Percentiles rank a stretch among this genome's conserved stretches.
These are phyloP conservation scores for Elymus sibiricus DNA, from an alignment of 176 grass and related monocot genomes.

Conservation along the genomic window DNA sequence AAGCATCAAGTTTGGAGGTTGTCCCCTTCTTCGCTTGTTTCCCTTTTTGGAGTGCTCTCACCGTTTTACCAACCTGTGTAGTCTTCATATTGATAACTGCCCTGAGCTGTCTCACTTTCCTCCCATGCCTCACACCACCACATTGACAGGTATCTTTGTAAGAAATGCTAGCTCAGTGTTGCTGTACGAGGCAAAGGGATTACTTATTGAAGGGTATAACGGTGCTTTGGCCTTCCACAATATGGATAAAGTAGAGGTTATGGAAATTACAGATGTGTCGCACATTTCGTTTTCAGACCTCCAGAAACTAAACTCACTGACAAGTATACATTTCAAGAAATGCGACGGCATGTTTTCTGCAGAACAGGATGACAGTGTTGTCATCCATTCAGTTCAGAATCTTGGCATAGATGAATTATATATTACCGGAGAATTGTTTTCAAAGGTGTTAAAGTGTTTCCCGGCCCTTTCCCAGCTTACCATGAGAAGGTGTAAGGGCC, in stretches of 20 bases:
- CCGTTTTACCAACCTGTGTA: not conserved
- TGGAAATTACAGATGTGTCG: not conserved
- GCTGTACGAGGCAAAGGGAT: rapidly evolving
- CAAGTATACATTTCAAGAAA: not conserved
- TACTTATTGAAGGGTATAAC: rapidly evolving
- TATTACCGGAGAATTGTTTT: not conserved
- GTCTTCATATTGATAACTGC: not conserved
- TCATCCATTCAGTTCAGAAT: not conserved
- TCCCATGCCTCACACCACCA: not conserved
- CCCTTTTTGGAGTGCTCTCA: not conserved
- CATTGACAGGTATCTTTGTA: not conserved
- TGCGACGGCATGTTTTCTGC: not conserved
- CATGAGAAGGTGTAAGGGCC: rapidly evolving
- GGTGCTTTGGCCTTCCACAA: not conserved
- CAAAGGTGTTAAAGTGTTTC: not conserved
- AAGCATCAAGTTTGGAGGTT: rapidly evolving
- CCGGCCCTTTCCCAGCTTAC: not conserved
- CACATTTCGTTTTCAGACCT: not conserved
- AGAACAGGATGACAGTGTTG: not conserved
- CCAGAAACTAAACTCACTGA: not conserved
- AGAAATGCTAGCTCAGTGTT: too few relatives aligned
- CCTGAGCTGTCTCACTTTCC: not conserved
- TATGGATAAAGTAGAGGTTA: not conserved
- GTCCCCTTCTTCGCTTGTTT: not conserved
- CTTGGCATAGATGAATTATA: not conserved